These are phyloP conservation scores for Wakefieldia striispora DNA, from an alignment of 768 basidiomycete genomes.

Conservation along the genomic window DNA sequence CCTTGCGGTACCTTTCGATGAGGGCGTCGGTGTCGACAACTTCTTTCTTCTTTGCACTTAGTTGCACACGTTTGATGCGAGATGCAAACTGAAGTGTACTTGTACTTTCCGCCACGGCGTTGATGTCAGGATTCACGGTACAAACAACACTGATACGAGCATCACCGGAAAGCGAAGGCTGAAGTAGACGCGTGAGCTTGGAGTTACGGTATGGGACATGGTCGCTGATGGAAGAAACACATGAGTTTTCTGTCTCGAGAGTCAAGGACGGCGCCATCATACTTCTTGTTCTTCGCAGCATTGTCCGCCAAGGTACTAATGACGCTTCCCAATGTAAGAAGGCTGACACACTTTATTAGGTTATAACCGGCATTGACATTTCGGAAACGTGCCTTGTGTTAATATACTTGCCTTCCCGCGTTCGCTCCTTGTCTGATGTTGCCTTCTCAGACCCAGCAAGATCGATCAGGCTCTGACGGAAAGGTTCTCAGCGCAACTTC, in stretches of 20 bases:
- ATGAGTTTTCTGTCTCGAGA: not conserved
- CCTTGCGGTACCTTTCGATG: conserved; percentile 90
- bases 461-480: conserved; percentile 80
- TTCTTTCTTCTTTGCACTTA: conserved; percentile 91
- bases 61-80: conserved; percentile 83
- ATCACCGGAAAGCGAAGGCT: conserved; percentile 93
- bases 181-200: conserved; percentile 90
- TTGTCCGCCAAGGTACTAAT: conserved; percentile 92
- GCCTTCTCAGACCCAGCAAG: conserved; percentile 96
- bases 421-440: conserved; percentile 91
- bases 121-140: conserved; percentile 84
- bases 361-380: not conserved
- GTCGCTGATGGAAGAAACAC: conserved; percentile 43
- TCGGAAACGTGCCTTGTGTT: conserved; percentile 65
- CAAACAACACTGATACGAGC: conserved; percentile 96
- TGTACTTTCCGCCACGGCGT: conserved; percentile 78
- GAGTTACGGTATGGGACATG: conserved; percentile 96
- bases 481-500: not conserved
- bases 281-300: conserved; percentile 71
- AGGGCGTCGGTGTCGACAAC: conserved; percentile 90
- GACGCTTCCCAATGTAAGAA: conserved; percentile 90
- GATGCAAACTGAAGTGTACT: conserved; percentile 91
- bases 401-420: conserved; percentile 96
- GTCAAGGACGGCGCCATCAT: conserved; percentile 10
- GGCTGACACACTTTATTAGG: conserved; percentile 39